Percentiles rank a stretch among this genome's conserved stretches.
Conservation (phyloP, 2,329 filamentous ascomycete genomes). For the Rhytidhysteron rufulum region DNA sequence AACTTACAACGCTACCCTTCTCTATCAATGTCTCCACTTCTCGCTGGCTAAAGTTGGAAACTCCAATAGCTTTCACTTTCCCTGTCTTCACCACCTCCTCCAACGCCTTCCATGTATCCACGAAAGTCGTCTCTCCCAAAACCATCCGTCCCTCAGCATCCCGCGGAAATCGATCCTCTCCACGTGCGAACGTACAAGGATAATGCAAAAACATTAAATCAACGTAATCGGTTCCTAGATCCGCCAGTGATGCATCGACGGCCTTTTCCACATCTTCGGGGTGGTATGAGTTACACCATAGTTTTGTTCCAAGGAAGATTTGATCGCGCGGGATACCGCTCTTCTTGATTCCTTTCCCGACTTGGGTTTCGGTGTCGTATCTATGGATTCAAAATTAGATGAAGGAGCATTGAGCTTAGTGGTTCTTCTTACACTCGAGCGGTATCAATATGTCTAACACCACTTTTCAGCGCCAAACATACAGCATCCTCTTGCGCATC, state of each 20-base stretch:
- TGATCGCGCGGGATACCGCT: slow-evolving; percentile 48
- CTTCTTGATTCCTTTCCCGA: slow-evolving; percentile 61
- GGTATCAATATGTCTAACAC: slow-evolving; percentile 56
- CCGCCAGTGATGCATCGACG: slow-evolving; percentile 15
- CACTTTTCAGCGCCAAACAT: slow-evolving; percentile 56
- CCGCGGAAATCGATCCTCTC: slow-evolving; percentile 42
- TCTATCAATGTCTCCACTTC: slow-evolving; percentile 48
- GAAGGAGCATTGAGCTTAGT: too few species aligned
- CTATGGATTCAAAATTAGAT: too few species aligned
- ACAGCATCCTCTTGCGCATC: slow-evolving; percentile 47
- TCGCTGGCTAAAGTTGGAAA: slow-evolving; percentile 50
- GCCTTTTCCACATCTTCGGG: slow-evolving; percentile 36
- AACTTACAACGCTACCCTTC: slow-evolving; percentile 35
- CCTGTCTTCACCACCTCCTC: slow-evolving; percentile 33
- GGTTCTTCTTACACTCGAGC: slow-evolving; percentile 51
- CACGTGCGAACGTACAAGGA: slow-evolving; percentile 52
- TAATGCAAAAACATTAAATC: slow-evolving; percentile 47
- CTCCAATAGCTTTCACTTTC: slow-evolving; percentile 42
- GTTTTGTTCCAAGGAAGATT: slow-evolving; percentile 64
- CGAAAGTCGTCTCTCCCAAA: slow-evolving; percentile 45
- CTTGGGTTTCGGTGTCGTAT: slow-evolving; percentile 60
- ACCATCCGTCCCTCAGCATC: slow-evolving; percentile 50
- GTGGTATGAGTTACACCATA: slow-evolving; percentile 63
- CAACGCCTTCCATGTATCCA: slow-evolving; percentile 53
- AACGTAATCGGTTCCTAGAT: slow-evolving; percentile 34